Base-by-base conservation (phyloP, 2,329 filamentous ascomycete genomes). In the Fusarium continuum region DNA sequence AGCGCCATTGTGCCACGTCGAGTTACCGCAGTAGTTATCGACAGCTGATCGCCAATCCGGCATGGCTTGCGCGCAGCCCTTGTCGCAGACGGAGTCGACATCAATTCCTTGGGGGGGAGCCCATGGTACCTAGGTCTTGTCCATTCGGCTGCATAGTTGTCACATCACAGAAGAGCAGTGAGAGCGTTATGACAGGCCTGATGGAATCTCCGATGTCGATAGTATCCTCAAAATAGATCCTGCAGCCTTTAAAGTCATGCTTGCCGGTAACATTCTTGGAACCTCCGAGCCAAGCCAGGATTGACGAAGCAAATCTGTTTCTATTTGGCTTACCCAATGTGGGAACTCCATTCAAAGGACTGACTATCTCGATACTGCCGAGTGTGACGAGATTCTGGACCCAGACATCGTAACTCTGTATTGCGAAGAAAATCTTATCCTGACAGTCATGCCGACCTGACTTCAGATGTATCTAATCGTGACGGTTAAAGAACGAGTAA, bases 401-500 rank as follows among this genome's bases (percentile, higher is more conserved):
- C 67, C 64, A 71, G 6, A 72, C n/a, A 19, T 68, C 60, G 4
- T 34, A 54, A n/a, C 53, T 67, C 45, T 69, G 35, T 28, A 70
- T 53, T 0, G 53, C 35, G 5, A 71, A 44, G 13, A 72, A 44
- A 25, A 53, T 16, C 29, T 48, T 58, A 8, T 54, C 17, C 20
- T 74, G 72, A 38, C 72, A 75, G 40, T 61, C 29, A 7, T 57
- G 46, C 10, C 31, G 32, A 14, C 53, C 36, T 1, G 46, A 48
- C 0, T 57, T 35, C 19, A 61, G 41, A 49, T 72, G 75, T 8
- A 31, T 53, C 43, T 75, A 70, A 11, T 58, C 36, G 47, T 75
- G 73, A 23, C 47, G 23, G 1, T 55, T 29, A 54, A 72, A 75
- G 61, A 65, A 74, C 1, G 62, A 70, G 53, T 75, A 75, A 13